Evolutionary conservation across 352 stramenopile species (phyloP).

Genomic region (Pythium plurisporium): DNA sequence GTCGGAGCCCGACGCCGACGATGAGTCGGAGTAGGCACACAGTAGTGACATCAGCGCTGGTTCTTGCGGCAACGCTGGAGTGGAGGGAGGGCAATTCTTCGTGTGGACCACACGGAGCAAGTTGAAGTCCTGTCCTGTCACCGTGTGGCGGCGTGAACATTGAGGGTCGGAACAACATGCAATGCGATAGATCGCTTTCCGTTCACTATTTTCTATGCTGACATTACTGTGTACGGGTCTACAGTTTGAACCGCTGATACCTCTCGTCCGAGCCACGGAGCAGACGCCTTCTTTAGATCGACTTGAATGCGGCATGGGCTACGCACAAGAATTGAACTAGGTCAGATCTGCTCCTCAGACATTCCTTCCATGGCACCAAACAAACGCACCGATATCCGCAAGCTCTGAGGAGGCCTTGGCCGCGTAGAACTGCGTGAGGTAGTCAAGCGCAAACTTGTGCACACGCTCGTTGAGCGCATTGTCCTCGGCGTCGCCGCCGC

Average conservation of each 20-base stretch:
- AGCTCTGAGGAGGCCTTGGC: slow-evolving; percentile 24
- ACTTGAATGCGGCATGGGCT: slow-evolving; percentile 25
- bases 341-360: neutral
- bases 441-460: slow-evolving; percentile 29
- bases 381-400: slow-evolving; percentile 21
- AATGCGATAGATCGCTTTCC: too few relatives aligned
- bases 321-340: neutral
- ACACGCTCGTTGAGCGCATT: slow-evolving; percentile 33
- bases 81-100: neutral
- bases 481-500: slow-evolving; percentile 27
- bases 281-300: slow-evolving; percentile 24
- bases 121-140: too few relatives aligned
- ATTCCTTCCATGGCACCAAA: neutral
- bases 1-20: slow-evolving; percentile 28
- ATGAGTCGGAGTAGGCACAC: slow-evolving; percentile 61
- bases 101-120: neutral
- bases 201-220: neutral
- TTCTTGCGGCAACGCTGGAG: too few relatives aligned
- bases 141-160: too few relatives aligned
- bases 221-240: too few relatives aligned
- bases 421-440: slow-evolving; percentile 25
- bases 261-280: neutral
- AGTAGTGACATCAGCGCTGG: slow-evolving; percentile 41
- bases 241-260: too few relatives aligned
- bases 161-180: too few relatives aligned